Evolutionary conservation across 306 rosid species (phyloP).

Genomic region (apple (Malus domestica)): DNA sequence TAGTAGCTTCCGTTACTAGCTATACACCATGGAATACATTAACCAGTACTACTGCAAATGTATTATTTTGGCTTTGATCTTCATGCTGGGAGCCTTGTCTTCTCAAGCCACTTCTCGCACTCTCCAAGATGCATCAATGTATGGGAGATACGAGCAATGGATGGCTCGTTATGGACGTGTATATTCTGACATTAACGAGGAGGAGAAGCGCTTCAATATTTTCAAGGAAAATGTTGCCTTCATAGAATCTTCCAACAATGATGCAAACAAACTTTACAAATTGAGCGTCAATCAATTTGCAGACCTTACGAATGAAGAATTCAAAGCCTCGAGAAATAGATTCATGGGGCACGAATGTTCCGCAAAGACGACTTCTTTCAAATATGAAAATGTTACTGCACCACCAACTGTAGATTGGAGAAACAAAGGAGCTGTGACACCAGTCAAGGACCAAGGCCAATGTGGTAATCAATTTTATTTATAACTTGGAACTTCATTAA

Average conservation of each 20-base stretch:
- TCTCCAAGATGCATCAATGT: not conserved
- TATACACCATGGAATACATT: not conserved
- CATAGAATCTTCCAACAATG: conserved; percentile 15
- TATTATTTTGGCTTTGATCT: not conserved
- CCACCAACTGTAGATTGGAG: conserved; percentile 15
- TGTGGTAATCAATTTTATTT: conserved; percentile 19
- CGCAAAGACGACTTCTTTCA: not conserved
- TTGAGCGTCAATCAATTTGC: not conserved
- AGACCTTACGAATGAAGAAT: too few relatives aligned
- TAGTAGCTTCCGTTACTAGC: not conserved
- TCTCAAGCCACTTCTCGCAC: not conserved
- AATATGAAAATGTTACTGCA: too few relatives aligned
- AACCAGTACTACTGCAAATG: not conserved
- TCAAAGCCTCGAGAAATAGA: too few relatives aligned
- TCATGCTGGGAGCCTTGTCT: not conserved
- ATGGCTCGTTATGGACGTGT: not conserved
- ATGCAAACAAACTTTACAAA: conserved; percentile 13
- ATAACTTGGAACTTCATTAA: not conserved
- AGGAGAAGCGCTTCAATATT: conserved; percentile 16
- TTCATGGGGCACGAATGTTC: conserved; percentile 21
- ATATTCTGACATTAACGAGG: conserved; percentile 16
- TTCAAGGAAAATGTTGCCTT: conserved; percentile 24
- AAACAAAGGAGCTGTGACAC: conserved; percentile 29
- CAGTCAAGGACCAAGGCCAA: conserved; percentile 31
- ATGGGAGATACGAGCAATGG: not conserved